phyloP scores from a whole-genome alignment of 257 asterid genomes.

The Knoxia roxburghii region DNA sequence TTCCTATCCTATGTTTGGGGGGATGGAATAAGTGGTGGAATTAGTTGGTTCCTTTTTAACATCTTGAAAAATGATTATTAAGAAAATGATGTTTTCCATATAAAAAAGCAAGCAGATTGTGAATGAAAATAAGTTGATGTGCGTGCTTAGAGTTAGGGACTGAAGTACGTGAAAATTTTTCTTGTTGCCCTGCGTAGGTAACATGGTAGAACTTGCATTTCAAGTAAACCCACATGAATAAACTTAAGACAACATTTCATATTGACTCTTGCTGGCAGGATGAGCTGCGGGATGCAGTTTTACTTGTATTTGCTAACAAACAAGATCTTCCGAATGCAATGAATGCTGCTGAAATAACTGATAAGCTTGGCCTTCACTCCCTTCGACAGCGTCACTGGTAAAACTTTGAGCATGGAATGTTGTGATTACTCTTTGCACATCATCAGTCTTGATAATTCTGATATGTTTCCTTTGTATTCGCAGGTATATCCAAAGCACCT shows the following conservation, averaged over 20 bases:
- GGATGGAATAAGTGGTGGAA: background rate
- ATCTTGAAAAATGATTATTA: background rate
- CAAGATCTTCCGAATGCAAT: slow-evolving; percentile 96
- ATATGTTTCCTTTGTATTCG: slow-evolving; percentile 7
- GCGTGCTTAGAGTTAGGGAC: background rate
- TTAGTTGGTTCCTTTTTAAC: background rate
- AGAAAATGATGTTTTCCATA: background rate
- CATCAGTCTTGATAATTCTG: background rate
- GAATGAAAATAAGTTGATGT: too few relatives aligned
- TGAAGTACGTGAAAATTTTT: background rate
- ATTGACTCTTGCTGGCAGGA: slow-evolving; percentile 42
- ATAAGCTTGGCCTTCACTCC: slow-evolving; percentile 87
- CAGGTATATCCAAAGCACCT: slow-evolving; percentile 93
- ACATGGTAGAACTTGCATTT: background rate
- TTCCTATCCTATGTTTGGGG: slow-evolving; percentile 1
- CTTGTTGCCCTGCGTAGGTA: background rate
- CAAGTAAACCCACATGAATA: background rate
- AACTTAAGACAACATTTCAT: background rate
- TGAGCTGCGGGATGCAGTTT: slow-evolving; percentile 81
- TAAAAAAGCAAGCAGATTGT: too few relatives aligned
- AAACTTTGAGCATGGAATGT: background rate
- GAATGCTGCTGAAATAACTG: slow-evolving; percentile 91
- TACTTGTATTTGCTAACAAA: slow-evolving; percentile 85
- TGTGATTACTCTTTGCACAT: background rate
- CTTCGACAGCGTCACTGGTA: slow-evolving; percentile 96